Percentiles rank a stretch among this genome's conserved stretches.
Evolutionary conservation across 2,329 filamentous ascomycete species (phyloP).

Genomic region (Calonectria hawksworthii): DNA sequence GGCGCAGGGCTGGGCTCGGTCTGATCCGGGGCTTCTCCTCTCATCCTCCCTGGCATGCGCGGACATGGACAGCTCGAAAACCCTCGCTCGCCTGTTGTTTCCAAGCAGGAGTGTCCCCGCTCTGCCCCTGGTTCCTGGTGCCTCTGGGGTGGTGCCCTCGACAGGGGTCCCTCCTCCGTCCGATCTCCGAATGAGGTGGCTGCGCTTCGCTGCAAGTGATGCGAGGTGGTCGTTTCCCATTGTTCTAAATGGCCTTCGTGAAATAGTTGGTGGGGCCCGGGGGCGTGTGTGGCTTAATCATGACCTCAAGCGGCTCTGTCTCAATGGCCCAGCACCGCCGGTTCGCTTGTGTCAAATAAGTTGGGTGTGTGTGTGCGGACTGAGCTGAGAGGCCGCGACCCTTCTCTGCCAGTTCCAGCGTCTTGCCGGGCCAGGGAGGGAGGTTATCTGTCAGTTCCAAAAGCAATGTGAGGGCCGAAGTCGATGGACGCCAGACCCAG

Average conservation of each 20-base stretch:
- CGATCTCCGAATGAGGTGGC: conserved; percentile 31
- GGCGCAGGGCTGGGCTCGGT: conserved; percentile 18
- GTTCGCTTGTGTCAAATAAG: conserved; percentile 24
- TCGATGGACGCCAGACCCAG: background rate
- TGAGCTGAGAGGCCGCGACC: background rate
- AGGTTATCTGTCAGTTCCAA: conserved; percentile 13
- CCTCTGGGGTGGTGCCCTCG: conserved; percentile 6
- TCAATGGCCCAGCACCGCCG: conserved; percentile 15
- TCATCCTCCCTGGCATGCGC: background rate
- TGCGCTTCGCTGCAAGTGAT: conserved; percentile 41
- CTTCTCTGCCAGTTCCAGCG: background rate
- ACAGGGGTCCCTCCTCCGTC: conserved; percentile 33
- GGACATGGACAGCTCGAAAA: background rate
- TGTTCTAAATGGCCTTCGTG: background rate
- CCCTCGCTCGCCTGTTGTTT: background rate
- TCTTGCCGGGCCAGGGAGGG: background rate
- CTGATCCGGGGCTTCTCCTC: conserved; percentile 15
- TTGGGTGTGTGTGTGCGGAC: conserved; percentile 14
- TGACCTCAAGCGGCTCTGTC: conserved; percentile 5
- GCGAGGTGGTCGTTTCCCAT: conserved; percentile 17
- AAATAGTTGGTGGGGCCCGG: conserved; percentile 15
- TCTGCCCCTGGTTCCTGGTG: conserved; percentile 29
- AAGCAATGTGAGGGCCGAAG: background rate
- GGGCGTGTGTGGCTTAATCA: conserved; percentile 2
- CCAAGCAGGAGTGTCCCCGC: conserved; percentile 9